Evolutionary conservation across 495 filamentous ascomycete species (phyloP), one percentile per base, ranked within the genome.

Genomic region (Penicillium mononematosum): DNA sequence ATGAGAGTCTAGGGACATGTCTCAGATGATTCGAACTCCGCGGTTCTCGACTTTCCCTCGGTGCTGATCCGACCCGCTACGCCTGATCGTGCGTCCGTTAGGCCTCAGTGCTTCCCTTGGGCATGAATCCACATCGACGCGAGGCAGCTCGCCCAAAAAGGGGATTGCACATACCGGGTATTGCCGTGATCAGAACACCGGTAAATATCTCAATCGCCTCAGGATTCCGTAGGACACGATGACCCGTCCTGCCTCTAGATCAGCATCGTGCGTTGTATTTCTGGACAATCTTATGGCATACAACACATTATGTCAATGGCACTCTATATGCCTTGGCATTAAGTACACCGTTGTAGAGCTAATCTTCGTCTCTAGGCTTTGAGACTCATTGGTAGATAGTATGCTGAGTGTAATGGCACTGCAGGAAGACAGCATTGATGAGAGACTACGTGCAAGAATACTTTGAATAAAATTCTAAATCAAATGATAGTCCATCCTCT

Each of bases 1-100:
- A 92, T 66, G 81, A 89, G 46, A 85, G 80, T 42, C 79, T 90
- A 77, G 80, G 82, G 16, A 80, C 86, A 47, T 90, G 87, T 71
- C 70, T 91, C 53, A 78, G 81, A 68, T 87, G 73, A 81, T 50
- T 53, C 42, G 45, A 22, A 51, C 43, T 36, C 49, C 39, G 25
- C 45, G 14, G 19, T 39, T 45, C 32, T 55, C 38, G 55, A 50
- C 17, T 49, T 50, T 34, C 58, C 11, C 32, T 48, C 32, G 55
- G 56, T 60, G 47, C 53, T 27, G 20, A 52, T 59, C 56, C 63
- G 44, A 69, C 61, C 58, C 58, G 60, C 52, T 55, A 50, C 60
- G 57, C 61, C 53, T 60, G 36, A 38, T 39, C 42, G 31, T 53
- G 53, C 55, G 46, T 59, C 42, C 57, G 57, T 67, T 56, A 61